phyloP scores from a whole-genome alignment of 1,139 yeast species.

The Yamadazyma membranifaciens region DNA sequence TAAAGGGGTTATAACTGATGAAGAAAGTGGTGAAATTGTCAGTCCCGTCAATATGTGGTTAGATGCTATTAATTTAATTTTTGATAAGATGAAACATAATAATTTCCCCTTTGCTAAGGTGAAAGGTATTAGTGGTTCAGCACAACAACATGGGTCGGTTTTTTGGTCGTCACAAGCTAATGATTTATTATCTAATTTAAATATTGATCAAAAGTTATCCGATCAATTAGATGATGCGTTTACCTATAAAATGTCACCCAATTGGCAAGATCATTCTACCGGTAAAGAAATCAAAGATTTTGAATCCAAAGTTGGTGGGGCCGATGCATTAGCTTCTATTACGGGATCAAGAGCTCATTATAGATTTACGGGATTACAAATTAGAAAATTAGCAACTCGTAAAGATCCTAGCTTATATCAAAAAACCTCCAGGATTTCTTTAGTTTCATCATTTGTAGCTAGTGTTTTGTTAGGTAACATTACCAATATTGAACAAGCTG shows the following conservation, averaged over 20 bases:
- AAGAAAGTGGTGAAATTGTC: slow-evolving; percentile 52
- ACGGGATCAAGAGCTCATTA: slow-evolving; percentile 91
- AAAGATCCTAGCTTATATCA: slow-evolving; percentile 51
- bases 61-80: slow-evolving; percentile 70
- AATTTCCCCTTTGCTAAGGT: slow-evolving; percentile 60
- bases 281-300: slow-evolving; percentile 62
- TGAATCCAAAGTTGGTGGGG: slow-evolving; percentile 63
- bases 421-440: slow-evolving; percentile 60
- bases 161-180: slow-evolving; percentile 63
- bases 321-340: slow-evolving; percentile 58
- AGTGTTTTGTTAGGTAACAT: slow-evolving; percentile 66
- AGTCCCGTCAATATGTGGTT: slow-evolving; percentile 93
- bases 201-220: slow-evolving; percentile 27
- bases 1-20: slow-evolving; percentile 68
- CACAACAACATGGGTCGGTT: slow-evolving; percentile 92
- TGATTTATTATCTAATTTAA: slow-evolving; percentile 30
- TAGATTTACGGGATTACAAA: slow-evolving; percentile 89
- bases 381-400: slow-evolving; percentile 64
- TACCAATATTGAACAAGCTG: slow-evolving; percentile 72
- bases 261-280: slow-evolving; percentile 95
- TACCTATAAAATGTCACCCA: slow-evolving; percentile 69
- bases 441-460: slow-evolving; percentile 79
- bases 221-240: slow-evolving; percentile 53
- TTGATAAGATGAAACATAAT: slow-evolving; percentile 51
- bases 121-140: slow-evolving; percentile 77